Conservation (phyloP, 345 rosid species). For the Geranium rotundifolium region DNA sequence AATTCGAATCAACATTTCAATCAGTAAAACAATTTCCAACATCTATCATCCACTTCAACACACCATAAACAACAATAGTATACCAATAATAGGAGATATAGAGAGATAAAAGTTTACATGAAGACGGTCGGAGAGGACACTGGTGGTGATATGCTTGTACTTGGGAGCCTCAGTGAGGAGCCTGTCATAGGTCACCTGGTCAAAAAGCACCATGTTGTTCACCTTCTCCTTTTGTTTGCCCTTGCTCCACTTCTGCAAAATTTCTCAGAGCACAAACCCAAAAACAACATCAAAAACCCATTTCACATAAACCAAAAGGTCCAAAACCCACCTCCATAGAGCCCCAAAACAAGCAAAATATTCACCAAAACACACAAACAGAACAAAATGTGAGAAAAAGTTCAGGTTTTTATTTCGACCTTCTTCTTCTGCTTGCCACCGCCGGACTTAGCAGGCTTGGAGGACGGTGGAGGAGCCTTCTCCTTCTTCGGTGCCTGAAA, state of each 20-base stretch:
- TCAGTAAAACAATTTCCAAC: no score
- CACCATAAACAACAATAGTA: no score
- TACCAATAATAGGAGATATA: neutral
- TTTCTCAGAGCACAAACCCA: no score
- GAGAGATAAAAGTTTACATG: conserved; percentile 17
- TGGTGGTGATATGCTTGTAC: conserved; percentile 41
- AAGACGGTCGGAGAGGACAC: conserved; percentile 38
- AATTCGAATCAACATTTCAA: no score
- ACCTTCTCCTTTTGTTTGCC: conserved; percentile 54
- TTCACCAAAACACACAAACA: no score
- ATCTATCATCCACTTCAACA: no score
- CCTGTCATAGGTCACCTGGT: conserved; percentile 41
- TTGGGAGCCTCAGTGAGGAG: conserved; percentile 38
- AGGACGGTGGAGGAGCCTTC: conserved; percentile 34
- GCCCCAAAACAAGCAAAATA: neutral
- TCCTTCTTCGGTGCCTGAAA: conserved; percentile 37
- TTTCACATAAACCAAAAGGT: neutral
- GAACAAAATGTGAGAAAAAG: neutral
- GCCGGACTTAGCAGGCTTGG: conserved; percentile 34
- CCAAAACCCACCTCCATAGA: neutral
- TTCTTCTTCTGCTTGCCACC: conserved; percentile 43
- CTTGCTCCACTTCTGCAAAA: conserved; percentile 39
- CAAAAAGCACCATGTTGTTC: conserved; percentile 48
- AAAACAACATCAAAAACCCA: neutral
- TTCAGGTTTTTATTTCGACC: conserved; percentile 7